Conservation (phyloP, 2,329 filamentous ascomycete genomes). For the Penicillium sumatraense region DNA sequence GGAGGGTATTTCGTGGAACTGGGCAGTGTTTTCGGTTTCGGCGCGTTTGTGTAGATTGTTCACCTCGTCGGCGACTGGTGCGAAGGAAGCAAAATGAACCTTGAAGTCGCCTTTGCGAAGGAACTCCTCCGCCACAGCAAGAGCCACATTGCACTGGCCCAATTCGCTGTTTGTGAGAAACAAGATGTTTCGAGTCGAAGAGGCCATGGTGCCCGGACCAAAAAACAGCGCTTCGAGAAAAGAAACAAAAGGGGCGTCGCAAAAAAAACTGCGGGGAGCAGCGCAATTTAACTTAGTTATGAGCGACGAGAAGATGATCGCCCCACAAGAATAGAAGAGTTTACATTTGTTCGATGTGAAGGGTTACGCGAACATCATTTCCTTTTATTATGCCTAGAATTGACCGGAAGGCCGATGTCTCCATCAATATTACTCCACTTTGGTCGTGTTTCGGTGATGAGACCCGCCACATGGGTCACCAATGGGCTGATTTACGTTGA, state of each 20-base stretch:
- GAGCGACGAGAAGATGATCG: background rate
- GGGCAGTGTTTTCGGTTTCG: constrained; percentile 4
- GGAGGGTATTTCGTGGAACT: constrained; percentile 42
- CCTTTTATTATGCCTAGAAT: background rate
- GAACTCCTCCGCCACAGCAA: constrained; percentile 50
- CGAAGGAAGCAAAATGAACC: constrained; percentile 53
- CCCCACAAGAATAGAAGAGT: background rate
- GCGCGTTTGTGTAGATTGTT: constrained; percentile 30
- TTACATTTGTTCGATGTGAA: background rate
- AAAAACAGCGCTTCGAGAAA: background rate
- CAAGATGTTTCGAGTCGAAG: constrained; percentile 34
- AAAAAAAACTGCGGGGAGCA: background rate
- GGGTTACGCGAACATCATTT: constrained; percentile 15
- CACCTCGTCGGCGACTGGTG: constrained; percentile 39
- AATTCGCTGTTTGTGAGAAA: constrained; percentile 53
- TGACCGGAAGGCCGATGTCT: background rate
- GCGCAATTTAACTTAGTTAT: constrained; percentile 1
- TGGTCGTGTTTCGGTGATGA: background rate
- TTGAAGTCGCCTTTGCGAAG: constrained; percentile 41
- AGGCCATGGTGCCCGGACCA: constrained; percentile 15
- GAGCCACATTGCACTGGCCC: constrained; percentile 53
- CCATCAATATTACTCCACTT: background rate
- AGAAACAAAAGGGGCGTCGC: background rate
- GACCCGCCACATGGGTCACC: background rate
- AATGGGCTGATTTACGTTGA: background rate